Base-by-base conservation (phyloP, 176 grass and related monocot genomes). In the Cymbopogon citratus region DNA sequence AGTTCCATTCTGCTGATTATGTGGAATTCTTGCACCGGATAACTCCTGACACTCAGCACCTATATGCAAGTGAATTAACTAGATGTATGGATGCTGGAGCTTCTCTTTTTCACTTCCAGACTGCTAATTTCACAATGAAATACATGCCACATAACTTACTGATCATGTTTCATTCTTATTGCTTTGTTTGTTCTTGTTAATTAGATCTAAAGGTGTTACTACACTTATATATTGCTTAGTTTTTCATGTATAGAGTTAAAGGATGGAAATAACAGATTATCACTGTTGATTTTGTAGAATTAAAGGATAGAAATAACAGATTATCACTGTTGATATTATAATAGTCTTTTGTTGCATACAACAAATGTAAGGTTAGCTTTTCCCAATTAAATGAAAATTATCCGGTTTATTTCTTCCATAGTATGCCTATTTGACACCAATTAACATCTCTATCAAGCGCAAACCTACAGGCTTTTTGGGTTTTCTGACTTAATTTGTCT, bases 21-120 rank as follows among this genome's bases (percentile, higher is more conserved):
- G 95, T 98, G 72, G 95, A 98, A 89, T 98, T 98, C 78, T 91
- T 98, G 87, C 92, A 98, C 31, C 89, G 92, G 74, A 94, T 98
- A 87, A 94, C 90, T 93, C 95, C 92, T 84, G 85, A 88, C 85
- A 93, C 88, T 25, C 86, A 91, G 62, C 84, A 91, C 80, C 66
- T 98, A 19, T 93, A 85, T 87, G 82, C 71, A 79, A 87, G 76
- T 75, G 95, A 98, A 92, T 85, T 93, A 81, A 78, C 87, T 67
- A 94, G 90, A 98, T 98, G 95, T 98, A 94, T 86, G 92, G 38
- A 87, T 84, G 28, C 86, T 43, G 51, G 6, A 3, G 56, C 23
- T 94, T 79, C 40, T 89, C 63, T 78, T 80, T 33, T 79, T 12
- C 46, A 79, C 44, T 76, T 48, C 43, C 49, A 59, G 16, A 60